Evolutionary conservation across 495 filamentous ascomycete genomes (phyloP).

Genomic region (Schizothecium vesticola): DNA sequence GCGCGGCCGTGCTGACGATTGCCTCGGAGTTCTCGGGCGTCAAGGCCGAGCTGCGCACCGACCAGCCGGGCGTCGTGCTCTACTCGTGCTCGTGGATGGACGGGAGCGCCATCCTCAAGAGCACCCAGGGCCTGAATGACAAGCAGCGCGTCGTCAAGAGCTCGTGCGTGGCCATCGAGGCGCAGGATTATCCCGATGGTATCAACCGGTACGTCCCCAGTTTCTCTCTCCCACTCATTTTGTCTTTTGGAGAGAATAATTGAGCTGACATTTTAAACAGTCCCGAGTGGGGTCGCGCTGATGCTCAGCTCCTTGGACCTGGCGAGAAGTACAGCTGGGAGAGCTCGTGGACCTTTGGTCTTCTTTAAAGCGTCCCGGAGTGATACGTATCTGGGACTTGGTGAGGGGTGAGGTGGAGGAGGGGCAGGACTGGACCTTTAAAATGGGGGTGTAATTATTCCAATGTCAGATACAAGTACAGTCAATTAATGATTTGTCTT

Average conservation of each 20-base stretch:
- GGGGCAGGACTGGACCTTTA: not conserved
- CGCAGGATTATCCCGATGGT: slow-evolving; percentile 69
- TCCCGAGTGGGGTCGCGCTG: slow-evolving; percentile 63
- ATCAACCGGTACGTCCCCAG: slow-evolving; percentile 59
- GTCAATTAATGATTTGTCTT: not conserved
- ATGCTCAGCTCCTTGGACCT: slow-evolving; percentile 55
- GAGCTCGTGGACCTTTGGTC: slow-evolving; percentile 46
- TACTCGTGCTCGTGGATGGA: slow-evolving; percentile 70
- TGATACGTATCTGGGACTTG: not conserved
- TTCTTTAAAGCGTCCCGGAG: slow-evolving; percentile 20
- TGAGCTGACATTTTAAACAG: slow-evolving; percentile 26
- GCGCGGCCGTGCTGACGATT: slow-evolving; percentile 55
- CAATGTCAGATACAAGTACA: not conserved
- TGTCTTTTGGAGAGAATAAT: not conserved
- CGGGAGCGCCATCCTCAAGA: slow-evolving; percentile 52
- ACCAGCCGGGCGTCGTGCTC: slow-evolving; percentile 65
- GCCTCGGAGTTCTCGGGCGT: slow-evolving; percentile 60
- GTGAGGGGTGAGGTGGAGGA: not conserved
- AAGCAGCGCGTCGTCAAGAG: slow-evolving; percentile 46
- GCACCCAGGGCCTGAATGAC: slow-evolving; percentile 58
- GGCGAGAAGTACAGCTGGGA: slow-evolving; percentile 43
- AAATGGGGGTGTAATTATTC: not conserved
- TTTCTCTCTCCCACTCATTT: not conserved
- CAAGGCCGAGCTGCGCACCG: slow-evolving; percentile 62
- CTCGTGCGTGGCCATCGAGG: slow-evolving; percentile 57